Base-by-base conservation (phyloP, 2,329 filamentous ascomycete genomes). In the Cryphonectria carpinicola region DNA sequence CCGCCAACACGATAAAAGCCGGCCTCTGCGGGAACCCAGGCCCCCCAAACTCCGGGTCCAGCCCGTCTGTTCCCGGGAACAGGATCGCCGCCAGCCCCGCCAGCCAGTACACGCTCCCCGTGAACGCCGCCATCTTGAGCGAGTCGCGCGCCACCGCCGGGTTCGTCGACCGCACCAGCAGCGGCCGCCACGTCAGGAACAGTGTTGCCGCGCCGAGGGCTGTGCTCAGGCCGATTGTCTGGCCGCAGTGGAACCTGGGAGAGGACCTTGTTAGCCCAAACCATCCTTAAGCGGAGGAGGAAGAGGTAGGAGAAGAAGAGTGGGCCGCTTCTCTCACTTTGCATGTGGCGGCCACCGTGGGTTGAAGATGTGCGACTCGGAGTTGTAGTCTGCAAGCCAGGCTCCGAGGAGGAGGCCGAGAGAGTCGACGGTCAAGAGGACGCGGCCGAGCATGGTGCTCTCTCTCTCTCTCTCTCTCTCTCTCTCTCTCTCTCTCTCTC, bases 281-380 rank as follows among this genome's bases (percentile, higher is more conserved):
- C 8, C 22, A 49, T 49, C 8, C 6, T 22, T 11, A 6, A 49
- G 6, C 6, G 43, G 22, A 10, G 22, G 7, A 3, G 46, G 17
- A 8, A 10, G 46, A 49, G 46, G 22, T 6, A 8, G 46, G 41
- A 43, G 2, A 43, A 46, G 43, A 5, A 13, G 17, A 6, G 1
- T 49, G 22, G 46, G 19, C 19, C n/a, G 46, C 43, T 49, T 37
- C 35, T 76, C 78, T 70, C 69, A 83, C 82, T 83, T 84, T 7
- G 82, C 82, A 70, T 84, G 82, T 2, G 82, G 82, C n/a, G 82
- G 79, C 82, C 82, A 84, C 56, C 80, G 78, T 7, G 82, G 80
- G 71, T 84, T 84, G 74, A 79, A 80, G 66, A 83, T 81, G 72
- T 84, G 82, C 10, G 82, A 82, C 69, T 79, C 74, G 25, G 66